Evolutionary conservation across 371 early-diverging fungal genomes (phyloP).

Genomic region (Syncephalis fuscata): DNA sequence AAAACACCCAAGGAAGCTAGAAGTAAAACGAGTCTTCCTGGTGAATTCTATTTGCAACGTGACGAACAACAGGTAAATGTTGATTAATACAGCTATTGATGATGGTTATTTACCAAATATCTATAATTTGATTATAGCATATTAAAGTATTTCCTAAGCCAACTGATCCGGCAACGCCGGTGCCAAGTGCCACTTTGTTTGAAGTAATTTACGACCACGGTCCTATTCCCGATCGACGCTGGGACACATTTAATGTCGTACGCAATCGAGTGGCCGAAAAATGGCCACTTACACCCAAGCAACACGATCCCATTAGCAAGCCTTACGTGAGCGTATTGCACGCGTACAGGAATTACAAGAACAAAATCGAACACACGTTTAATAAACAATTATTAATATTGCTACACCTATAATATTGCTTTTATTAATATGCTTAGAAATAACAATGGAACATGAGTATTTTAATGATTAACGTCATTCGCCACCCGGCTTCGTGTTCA

Average conservation of each 20-base stretch:
- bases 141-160: conserved; percentile 8
- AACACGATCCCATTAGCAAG: conserved; percentile 15
- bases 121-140: conserved; percentile 11
- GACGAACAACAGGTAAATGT: conserved; percentile 6
- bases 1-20: conserved; percentile 57
- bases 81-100: background rate
- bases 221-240: conserved; percentile 10
- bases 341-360: too few relatives aligned
- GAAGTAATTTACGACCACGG: conserved; percentile 38
- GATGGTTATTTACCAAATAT: conserved; percentile 18
- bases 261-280: conserved; percentile 22
- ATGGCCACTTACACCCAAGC: conserved; percentile 24
- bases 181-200: conserved; percentile 3
- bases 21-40: conserved; percentile 54
- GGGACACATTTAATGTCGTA: conserved; percentile 31
- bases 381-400: too few relatives aligned
- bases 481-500: too few relatives aligned
- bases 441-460: too few relatives aligned
- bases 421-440: too few relatives aligned
- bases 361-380: too few relatives aligned
- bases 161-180: too few relatives aligned
- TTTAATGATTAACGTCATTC: too few relatives aligned
- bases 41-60: conserved; percentile 29
- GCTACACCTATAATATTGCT: too few relatives aligned
- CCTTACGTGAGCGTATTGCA: conserved; percentile 11